Conservation (phyloP, 2,329 filamentous ascomycete genomes). For the Didymella arachidicola region DNA sequence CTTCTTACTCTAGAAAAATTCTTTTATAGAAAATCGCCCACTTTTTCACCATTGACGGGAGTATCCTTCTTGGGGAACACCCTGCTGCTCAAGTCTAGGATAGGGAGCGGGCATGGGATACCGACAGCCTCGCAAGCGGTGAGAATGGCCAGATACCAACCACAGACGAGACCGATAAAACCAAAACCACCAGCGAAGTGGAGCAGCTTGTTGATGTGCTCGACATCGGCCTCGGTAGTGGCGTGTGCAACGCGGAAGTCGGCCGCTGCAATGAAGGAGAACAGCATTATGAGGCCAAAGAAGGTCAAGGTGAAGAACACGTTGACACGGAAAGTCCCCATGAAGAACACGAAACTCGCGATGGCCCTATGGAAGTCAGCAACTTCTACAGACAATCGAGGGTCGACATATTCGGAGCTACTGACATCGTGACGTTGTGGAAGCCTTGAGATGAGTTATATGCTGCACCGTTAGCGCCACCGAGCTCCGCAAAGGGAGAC, state of each 20-base stretch:
- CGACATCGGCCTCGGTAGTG: slow-evolving; percentile 24
- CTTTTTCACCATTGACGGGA: background rate
- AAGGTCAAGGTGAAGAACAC: slow-evolving; percentile 28
- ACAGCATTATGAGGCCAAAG: slow-evolving; percentile 30
- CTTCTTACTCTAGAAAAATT: background rate
- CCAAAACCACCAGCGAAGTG: slow-evolving; percentile 28
- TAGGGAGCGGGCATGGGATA: slow-evolving; percentile 31
- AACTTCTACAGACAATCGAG: background rate
- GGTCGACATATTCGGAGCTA: background rate
- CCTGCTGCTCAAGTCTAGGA: slow-evolving; percentile 31
- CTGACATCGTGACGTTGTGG: slow-evolving; percentile 33
- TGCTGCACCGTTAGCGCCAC: slow-evolving; percentile 28
- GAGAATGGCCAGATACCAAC: slow-evolving; percentile 31
- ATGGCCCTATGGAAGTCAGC: slow-evolving; percentile 26
- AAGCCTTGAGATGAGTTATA: slow-evolving; percentile 35
- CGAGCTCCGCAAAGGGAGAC: slow-evolving; percentile 23
- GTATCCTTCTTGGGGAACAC: slow-evolving; percentile 25
- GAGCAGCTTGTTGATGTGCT: slow-evolving; percentile 26
- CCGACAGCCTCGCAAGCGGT: slow-evolving; percentile 31
- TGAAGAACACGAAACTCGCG: slow-evolving; percentile 29
- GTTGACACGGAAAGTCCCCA: slow-evolving; percentile 31
- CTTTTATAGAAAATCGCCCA: no score
- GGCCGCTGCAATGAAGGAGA: slow-evolving; percentile 31
- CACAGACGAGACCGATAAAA: slow-evolving; percentile 26
- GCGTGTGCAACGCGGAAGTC: slow-evolving; percentile 25